Base-by-base conservation (phyloP, 2,329 filamentous ascomycete species). In the Chaetomium olivaceum region DNA sequence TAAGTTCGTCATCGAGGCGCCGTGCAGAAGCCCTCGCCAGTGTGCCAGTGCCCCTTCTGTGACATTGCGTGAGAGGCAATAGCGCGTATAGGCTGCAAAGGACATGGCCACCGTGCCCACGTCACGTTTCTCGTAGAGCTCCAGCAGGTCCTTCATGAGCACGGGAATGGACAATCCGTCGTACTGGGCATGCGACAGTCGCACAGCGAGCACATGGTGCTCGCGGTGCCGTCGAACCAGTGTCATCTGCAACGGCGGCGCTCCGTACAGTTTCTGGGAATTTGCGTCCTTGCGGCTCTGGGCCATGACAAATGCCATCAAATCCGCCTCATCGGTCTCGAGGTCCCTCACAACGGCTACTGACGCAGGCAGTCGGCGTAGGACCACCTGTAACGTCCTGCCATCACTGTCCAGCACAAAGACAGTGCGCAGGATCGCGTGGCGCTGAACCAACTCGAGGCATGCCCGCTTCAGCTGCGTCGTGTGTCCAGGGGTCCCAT, bases 151-250 rank as follows among this genome's bases (percentile, higher is more conserved):
- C 21, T 51, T 51, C 7, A 51, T 51, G 21, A 51, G 48, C 48
- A 51, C 48, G 25, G 48, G 48, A 51, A 51, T 51, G 21, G 48
- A 51, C n/a, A 51, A 21, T 25, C 48, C 48, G 25, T 51, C 48
- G 48, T 51, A 51, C 48, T 25, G 48, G 48, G 48, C 48, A 51
- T 51, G 48, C 48, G 48, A 51, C 48, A 51, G 48, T 51, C 48
- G 48, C 48, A 51, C 9, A 21, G n/a, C n/a, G 48, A 51, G 48
- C n/a, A 51, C 48, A 51, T 51, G 48, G 48, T 51, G 48, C 48
- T 51, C 48, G 48, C 21, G 21, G 48, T 51, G 48, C 21, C 48
- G 48, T 25, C 48, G 48, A 51, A 21, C 48, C 48, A 51, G 48
- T 51, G 48, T 51, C 48, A 51, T 51, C 21, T 21, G 48, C 48